phyloP scores from a whole-genome alignment of 495 filamentous ascomycete species.

The Aspergillus egyptiacus region DNA sequence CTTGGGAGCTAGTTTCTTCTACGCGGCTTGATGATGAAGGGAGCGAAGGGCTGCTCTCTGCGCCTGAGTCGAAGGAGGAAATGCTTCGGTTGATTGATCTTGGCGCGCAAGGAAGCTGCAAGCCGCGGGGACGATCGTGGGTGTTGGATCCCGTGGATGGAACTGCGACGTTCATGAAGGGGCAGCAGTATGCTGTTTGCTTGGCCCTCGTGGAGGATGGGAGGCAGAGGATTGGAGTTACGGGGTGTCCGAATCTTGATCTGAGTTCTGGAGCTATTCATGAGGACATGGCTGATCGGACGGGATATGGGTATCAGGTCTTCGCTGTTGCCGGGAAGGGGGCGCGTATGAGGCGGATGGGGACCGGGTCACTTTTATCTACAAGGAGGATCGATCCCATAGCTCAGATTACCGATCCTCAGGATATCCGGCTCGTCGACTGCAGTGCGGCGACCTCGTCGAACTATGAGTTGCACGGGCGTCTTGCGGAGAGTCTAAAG shows the following conservation, averaged over 20 bases:
- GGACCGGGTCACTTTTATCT: constrained; percentile 25
- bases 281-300: constrained; percentile 45
- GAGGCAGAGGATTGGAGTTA: constrained; percentile 43
- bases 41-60: constrained; percentile 34
- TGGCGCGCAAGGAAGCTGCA: constrained; percentile 43
- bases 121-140: constrained; percentile 45
- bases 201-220: constrained; percentile 49
- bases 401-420: constrained; percentile 25
- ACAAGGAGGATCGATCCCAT: constrained; percentile 32
- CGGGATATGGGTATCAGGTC: constrained; percentile 49
- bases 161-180: constrained; percentile 57
- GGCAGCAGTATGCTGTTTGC: constrained; percentile 60
- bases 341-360: constrained; percentile 46
- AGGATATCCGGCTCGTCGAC: constrained; percentile 46
- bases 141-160: constrained; percentile 70
- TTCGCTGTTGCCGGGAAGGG: constrained; percentile 54
- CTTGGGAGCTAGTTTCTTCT: constrained; percentile 45
- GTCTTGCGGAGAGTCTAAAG: constrained; percentile 42
- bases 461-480: constrained; percentile 38
- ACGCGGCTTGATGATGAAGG: constrained; percentile 35
- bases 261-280: constrained; percentile 29
- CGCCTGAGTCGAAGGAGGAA: constrained; percentile 43
- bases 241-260: constrained; percentile 53
- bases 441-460: constrained; percentile 36
- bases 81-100: constrained; percentile 59